A percentile compares a stretch with the other conserved stretches of the same genome.
Conservation (phyloP, 2,329 filamentous ascomycete species). For the Exophiala bonariae region DNA sequence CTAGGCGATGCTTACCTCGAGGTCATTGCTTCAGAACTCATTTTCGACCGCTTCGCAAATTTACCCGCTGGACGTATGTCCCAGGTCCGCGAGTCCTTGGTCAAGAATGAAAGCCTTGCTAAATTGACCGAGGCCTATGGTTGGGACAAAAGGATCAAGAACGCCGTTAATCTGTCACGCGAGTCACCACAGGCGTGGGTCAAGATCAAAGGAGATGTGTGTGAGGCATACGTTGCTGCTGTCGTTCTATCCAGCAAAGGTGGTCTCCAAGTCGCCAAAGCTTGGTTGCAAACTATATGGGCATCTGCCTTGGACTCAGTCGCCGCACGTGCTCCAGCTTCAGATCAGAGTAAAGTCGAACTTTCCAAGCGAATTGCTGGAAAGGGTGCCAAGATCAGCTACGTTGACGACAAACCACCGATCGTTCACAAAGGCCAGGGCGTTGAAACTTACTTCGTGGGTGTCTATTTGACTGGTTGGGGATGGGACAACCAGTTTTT, state of each 20-base stretch:
- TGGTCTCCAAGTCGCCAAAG: slow-evolving; percentile 58
- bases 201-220: slow-evolving; percentile 82
- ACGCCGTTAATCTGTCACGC: slow-evolving; percentile 45
- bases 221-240: slow-evolving; percentile 86
- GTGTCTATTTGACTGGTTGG: slow-evolving; percentile 50
- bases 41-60: slow-evolving; percentile 69
- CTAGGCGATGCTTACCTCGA: slow-evolving; percentile 86
- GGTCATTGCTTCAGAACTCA: slow-evolving; percentile 70
- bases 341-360: slow-evolving; percentile 53
- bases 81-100: slow-evolving; percentile 73
- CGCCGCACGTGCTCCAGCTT: slow-evolving; percentile 24
- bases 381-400: slow-evolving; percentile 61
- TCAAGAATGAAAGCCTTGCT: slow-evolving; percentile 78
- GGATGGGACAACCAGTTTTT: slow-evolving; percentile 45
- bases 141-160: slow-evolving; percentile 63
- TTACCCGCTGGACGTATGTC: slow-evolving; percentile 68
- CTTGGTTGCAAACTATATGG: slow-evolving; percentile 79
- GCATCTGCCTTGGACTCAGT: slow-evolving; percentile 56
- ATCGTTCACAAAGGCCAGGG: slow-evolving; percentile 36
- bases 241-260: slow-evolving; percentile 67
- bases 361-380: slow-evolving; percentile 55
- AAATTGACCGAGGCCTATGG: slow-evolving; percentile 69
- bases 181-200: slow-evolving; percentile 46
- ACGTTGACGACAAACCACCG: slow-evolving; percentile 48
- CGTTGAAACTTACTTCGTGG: slow-evolving; percentile 43